Conservation (phyloP, 352 stramenopile genomes). For the Phytophthora brassicae region DNA sequence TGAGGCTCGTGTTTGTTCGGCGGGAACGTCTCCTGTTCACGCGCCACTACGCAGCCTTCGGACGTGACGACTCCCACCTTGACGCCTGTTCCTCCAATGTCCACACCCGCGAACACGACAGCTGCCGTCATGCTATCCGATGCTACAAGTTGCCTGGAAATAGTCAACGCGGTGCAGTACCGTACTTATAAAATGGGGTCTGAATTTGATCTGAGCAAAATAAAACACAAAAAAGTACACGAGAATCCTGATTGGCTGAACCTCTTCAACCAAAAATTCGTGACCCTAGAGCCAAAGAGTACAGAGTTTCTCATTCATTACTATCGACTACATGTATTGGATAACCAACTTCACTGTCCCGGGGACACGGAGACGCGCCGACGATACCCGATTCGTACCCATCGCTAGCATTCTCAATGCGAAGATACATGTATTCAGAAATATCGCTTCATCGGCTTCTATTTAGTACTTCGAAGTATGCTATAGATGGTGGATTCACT, state of each 20-base stretch:
- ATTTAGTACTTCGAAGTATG: too few relatives aligned
- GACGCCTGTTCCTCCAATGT: constrained; percentile 75
- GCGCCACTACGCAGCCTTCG: constrained; percentile 47
- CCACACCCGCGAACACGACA: constrained; percentile 57
- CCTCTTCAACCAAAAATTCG: too few relatives aligned
- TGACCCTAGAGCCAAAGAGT: too few relatives aligned
- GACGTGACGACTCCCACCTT: constrained; percentile 69
- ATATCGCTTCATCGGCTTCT: too few relatives aligned
- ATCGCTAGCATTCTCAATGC: constrained; percentile 58
- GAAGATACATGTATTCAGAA: too few relatives aligned
- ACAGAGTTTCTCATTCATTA: too few relatives aligned
- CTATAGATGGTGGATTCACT: too few relatives aligned
- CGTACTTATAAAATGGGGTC: constrained; percentile 13
- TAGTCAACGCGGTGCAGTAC: not conserved
- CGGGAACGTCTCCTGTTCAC: constrained; percentile 49
- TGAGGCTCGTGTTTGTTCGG: constrained; percentile 43
- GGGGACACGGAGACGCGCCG: constrained; percentile 42
- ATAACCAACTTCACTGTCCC: too few relatives aligned
- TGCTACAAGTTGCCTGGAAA: not conserved
- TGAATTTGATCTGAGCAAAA: constrained; percentile 7
- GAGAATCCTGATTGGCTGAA: constrained; percentile 19
- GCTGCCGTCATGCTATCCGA: constrained; percentile 17
- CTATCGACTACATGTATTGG: too few relatives aligned
- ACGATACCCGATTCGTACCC: constrained; percentile 74
- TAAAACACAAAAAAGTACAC: too few relatives aligned